Evolutionary conservation across 768 basidiomycete genomes (phyloP).

Genomic region (Strobilomyces confusus): DNA sequence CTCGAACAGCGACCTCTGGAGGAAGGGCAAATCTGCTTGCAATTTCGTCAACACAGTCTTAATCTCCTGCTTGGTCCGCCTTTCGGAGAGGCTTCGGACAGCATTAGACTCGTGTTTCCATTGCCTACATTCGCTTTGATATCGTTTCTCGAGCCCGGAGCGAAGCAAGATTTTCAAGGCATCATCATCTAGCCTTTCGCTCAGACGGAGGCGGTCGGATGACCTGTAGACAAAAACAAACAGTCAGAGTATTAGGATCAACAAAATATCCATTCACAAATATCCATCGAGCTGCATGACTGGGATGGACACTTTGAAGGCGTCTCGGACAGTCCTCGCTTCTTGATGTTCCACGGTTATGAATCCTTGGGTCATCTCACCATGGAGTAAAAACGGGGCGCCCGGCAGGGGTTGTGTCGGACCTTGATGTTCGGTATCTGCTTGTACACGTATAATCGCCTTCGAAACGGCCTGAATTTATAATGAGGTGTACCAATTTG

Average conservation of each 20-base stretch:
- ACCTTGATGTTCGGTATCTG: conserved; percentile 2
- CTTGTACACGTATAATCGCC: conserved; percentile 9
- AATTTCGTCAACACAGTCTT: not conserved
- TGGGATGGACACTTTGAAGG: not conserved
- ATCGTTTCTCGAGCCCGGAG: conserved; percentile 30
- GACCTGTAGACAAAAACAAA: conserved; percentile 8
- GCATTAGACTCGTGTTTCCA: conserved; percentile 22
- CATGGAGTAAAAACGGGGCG: conserved; percentile 32
- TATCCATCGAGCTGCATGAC: conserved; percentile 11
- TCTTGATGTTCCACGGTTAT: conserved; percentile 30
- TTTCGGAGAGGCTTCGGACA: not conserved
- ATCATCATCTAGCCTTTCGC: conserved; percentile 22
- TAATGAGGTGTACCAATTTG: not conserved
- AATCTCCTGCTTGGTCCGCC: not conserved
- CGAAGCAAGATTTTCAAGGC: conserved; percentile 26
- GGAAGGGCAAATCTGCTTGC: not conserved
- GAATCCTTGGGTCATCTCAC: conserved; percentile 41
- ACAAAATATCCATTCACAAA: conserved; percentile 16
- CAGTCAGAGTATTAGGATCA: not conserved
- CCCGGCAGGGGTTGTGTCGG: conserved; percentile 5
- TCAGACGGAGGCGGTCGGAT: conserved; percentile 23
- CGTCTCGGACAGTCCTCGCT: not conserved
- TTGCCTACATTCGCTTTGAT: conserved; percentile 12
- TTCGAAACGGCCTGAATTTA: conserved; percentile 9
- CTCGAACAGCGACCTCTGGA: conserved; percentile 22